A percentile compares a stretch with the other conserved stretches of the same genome.
Evolutionary conservation across 78 protist species (phyloP).

Genomic region (Dictyostelium purpureum): DNA sequence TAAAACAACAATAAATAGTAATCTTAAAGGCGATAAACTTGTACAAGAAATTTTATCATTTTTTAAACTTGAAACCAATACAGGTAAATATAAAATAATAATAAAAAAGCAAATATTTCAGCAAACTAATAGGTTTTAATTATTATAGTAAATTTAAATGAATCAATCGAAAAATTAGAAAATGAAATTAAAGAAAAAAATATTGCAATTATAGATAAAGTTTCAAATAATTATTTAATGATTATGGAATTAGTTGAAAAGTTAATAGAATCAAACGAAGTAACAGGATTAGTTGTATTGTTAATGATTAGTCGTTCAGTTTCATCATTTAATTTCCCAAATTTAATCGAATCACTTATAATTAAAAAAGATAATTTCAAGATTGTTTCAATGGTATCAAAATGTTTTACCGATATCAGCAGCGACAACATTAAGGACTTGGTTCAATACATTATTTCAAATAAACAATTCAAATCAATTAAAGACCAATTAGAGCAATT

Average conservation of each 20-base stretch:
- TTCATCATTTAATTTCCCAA: slow-evolving; percentile 5
- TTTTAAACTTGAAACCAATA: not conserved
- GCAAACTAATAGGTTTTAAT: not conserved
- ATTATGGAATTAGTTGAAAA: not conserved
- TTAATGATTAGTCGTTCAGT: not conserved
- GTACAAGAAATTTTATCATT: slow-evolving; percentile 8
- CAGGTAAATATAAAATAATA: not conserved
- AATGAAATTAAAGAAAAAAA: not conserved
- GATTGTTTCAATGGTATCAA: not conserved
- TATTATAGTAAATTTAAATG: slow-evolving; percentile 1
- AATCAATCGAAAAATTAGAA: slow-evolving; percentile 11
- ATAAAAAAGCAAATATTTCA: not conserved
- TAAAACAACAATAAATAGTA: no score
- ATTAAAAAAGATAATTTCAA: not conserved
- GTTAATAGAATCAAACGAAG: not conserved
- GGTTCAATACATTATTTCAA: not conserved
- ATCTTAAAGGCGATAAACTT: slow-evolving; percentile 3
- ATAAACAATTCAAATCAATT: not conserved
- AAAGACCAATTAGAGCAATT: not conserved
- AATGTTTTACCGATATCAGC: not conserved
- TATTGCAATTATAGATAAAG: not conserved
- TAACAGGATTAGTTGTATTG: not conserved
- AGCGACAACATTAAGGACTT: not conserved
- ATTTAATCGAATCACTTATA: not conserved
- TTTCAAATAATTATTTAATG: slow-evolving; percentile 9